phyloP scores from a whole-genome alignment of 495 filamentous ascomycete species.

The Trichoderma virens region DNA sequence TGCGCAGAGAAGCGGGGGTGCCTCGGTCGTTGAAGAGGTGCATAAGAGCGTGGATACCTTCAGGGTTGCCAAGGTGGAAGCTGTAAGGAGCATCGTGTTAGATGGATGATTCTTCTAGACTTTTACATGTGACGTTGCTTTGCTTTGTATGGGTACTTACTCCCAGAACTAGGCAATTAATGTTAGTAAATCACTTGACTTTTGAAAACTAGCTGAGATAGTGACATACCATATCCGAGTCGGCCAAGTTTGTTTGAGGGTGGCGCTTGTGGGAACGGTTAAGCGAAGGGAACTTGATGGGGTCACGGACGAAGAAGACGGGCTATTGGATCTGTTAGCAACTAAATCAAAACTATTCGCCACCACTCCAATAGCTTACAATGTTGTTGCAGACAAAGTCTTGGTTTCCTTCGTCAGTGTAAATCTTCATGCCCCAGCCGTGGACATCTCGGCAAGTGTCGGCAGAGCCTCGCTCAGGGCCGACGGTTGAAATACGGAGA shows the following conservation, averaged over 20 bases:
- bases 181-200: too few relatives aligned
- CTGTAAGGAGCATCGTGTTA: slow-evolving; percentile 31
- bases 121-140: not conserved
- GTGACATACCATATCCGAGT: slow-evolving; percentile 46
- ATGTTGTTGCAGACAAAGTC: slow-evolving; percentile 51
- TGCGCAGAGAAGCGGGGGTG: slow-evolving; percentile 56
- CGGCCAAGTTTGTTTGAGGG: slow-evolving; percentile 48
- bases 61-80: slow-evolving; percentile 60
- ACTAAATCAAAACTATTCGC: not conserved
- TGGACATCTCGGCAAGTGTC: slow-evolving; percentile 49
- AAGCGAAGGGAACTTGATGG: slow-evolving; percentile 60
- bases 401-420: slow-evolving; percentile 53
- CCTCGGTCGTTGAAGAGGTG: slow-evolving; percentile 66
- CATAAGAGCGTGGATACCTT: slow-evolving; percentile 65
- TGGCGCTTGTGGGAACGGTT: slow-evolving; percentile 58
- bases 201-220: too few relatives aligned
- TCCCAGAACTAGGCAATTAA: slow-evolving; percentile 29
- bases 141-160: slow-evolving; percentile 14
- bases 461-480: slow-evolving; percentile 43
- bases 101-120: not conserved
- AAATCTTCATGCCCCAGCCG: slow-evolving; percentile 56
- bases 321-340: slow-evolving; percentile 18
- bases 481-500: slow-evolving; percentile 52
- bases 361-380: slow-evolving; percentile 5
- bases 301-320: slow-evolving; percentile 53